Evolutionary conservation across 768 basidiomycete species (phyloP), one percentile per base, ranked within the genome.

Genomic region (Polyporus arcularius): DNA sequence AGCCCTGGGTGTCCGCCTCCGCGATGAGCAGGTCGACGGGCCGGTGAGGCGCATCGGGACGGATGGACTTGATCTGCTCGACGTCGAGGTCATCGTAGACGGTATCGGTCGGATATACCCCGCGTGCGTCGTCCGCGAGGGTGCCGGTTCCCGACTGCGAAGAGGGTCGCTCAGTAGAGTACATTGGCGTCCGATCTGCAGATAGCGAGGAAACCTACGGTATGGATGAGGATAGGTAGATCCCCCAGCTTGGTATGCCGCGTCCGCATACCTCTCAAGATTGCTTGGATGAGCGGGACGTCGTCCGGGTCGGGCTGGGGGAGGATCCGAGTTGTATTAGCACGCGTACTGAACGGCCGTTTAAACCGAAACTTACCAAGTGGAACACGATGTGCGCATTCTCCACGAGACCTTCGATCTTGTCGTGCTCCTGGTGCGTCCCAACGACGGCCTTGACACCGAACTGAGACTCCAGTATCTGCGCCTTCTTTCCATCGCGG

Each of bases 151-250:
- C 60, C 6, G 64, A 62, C 64, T 65, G 53, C 18, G 42, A 10
- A 32, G 32, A 30, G 14, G 9, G n/a, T 18, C 11, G 42, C 6
- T 15, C 15, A n/a, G n/a, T 26, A 15, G n/a, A n/a, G 14, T 4
- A 18, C 21, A 46, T 5, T 21, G 18, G 10, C 7, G 41, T 1
- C 14, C 18, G 14, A 31, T 3, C 26, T 11, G 18, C 26, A 2
- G 21, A 43, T 18, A 10, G 4, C 7, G 14, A 32, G 30, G 4
- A 9, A 2, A 71, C 85, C 65, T 65, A 86, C 88, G 0, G 86
- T 87, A 66, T 90, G 85, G 14, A 90, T 87, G 8, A 85, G 75
- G 57, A 78, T 75, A 4, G 85, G 78, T 2, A 69, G 65, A 2
- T 68, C 73, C 1, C 82, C 80, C 0, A 79, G 81, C 26, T 62